Evolutionary conservation across 2,329 filamentous ascomycete genomes (phyloP).

Genomic region (Ophiosphaerella narmari): DNA sequence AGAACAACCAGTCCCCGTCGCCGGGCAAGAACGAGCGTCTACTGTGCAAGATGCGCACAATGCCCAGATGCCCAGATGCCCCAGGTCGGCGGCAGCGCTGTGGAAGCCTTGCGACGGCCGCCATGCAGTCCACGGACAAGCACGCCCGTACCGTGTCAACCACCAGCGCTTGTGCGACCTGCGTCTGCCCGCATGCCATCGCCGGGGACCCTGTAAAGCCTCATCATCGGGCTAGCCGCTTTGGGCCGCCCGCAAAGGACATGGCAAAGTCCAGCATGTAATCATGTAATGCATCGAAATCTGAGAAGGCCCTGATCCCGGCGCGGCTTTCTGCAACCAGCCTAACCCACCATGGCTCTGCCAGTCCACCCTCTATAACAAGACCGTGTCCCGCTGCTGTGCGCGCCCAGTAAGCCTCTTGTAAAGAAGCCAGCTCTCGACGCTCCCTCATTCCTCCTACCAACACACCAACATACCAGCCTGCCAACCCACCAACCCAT

Average conservation of each 20-base stretch:
- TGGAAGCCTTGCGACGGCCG: no score
- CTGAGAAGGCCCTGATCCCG: constrained; percentile 23
- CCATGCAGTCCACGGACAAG: no score
- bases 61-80: no score
- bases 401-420: constrained; percentile 13
- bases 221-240: constrained; percentile 8
- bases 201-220: constrained; percentile 18
- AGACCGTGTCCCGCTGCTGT: constrained; percentile 16
- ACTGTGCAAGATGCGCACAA: no score
- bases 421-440: background rate
- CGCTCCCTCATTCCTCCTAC: background rate
- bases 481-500: background rate
- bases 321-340: constrained; percentile 12
- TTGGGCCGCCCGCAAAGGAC: constrained; percentile 11
- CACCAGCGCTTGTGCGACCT: background rate
- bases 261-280: constrained; percentile 11
- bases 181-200: constrained; percentile 8
- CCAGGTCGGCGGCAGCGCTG: no score
- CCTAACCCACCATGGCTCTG: constrained; percentile 11
- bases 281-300: constrained; percentile 7
- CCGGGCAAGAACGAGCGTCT: no score
- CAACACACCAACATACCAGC: background rate
- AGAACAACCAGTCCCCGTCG: no score
- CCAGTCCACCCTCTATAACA: constrained; percentile 17
- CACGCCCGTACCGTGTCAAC: no score